Evolutionary conservation across 116 monocot genomes (phyloP), one percentile per base, ranked within the genome.

Genomic region (Thalassia testudinum): DNA sequence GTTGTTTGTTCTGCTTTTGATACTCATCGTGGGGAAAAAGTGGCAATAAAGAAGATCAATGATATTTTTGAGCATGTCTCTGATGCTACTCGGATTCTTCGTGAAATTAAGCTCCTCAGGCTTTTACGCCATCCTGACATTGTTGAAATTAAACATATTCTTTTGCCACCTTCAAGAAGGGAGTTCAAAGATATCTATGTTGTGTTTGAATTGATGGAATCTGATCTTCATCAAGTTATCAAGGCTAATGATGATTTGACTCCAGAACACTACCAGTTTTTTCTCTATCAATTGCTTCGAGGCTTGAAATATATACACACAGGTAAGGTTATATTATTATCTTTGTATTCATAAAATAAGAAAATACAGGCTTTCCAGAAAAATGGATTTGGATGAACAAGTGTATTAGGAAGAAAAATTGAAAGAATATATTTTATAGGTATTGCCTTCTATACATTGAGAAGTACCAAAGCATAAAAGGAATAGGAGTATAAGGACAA

Each of bases 241-340:
- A 83, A 83, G 72, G 83, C 83, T 29, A 89, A 89, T 74, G 89
- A 89, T 51, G 80, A 89, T 65, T 76, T 89, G 26, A 89, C 89
- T 0, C 83, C 75, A 0, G 74, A 83, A 56, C 89, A 89, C 74
- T 75, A 77, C 48, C 83, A 89, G 52, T 83, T 80, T 50, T 89
- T 89, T 62, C 42, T 89, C 16, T 89, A 89, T 52, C 89, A 89
- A 62, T 75, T 89, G 53, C 83, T 89, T 37, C 62, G 89, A 57
- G 77, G 74, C 16, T 19, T 89, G 40, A 89, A 89, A 77, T 75
- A 61, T 51, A 69, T 69, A 25, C 69, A 69, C 38, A 56, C 69
- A 42, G 69, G 69, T 62, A 26, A 53, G 26, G n/a, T 34, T 34
- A 34, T 34, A 34, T 34, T 5, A 34, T 34, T 10, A 5, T 34